Conservation (phyloP, 805 yeast species). For the Debaryomyces castellii region DNA sequence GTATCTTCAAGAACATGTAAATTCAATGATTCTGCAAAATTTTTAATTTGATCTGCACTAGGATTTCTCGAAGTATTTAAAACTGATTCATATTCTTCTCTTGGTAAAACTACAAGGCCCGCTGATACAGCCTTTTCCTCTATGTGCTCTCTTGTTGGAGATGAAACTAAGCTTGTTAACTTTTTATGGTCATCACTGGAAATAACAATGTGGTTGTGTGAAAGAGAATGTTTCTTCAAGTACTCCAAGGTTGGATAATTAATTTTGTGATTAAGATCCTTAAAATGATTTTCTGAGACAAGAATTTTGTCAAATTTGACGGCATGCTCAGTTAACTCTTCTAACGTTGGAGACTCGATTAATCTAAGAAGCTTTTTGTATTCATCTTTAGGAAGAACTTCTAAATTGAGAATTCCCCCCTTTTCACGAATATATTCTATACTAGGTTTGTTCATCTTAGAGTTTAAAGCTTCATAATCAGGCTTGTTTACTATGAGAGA, state of each 20-base stretch:
- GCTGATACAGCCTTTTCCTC: constrained; percentile 14
- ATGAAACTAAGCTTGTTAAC: constrained; percentile 12
- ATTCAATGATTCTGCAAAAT: constrained; percentile 16
- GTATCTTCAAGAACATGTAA: constrained; percentile 15
- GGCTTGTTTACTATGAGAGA: constrained; percentile 17
- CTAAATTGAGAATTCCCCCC: constrained; percentile 9
- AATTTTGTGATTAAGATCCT: neutral
- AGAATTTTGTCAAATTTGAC: constrained; percentile 14
- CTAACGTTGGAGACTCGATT: constrained; percentile 21
- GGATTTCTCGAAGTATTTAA: constrained; percentile 16
- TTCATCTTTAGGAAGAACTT: constrained; percentile 5
- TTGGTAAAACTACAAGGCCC: constrained; percentile 11
- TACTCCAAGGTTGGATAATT: neutral
- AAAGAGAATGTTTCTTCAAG: neutral
- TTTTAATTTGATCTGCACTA: constrained; percentile 15
- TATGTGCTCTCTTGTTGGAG: constrained; percentile 12
- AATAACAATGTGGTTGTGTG: neutral
- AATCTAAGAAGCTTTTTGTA: constrained; percentile 8
- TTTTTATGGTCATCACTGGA: constrained; percentile 9
- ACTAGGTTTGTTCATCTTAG: constrained; percentile 7
- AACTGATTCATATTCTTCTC: constrained; percentile 8
- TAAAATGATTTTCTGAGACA: constrained; percentile 16
- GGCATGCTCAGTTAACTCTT: constrained; percentile 21
- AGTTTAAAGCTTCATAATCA: constrained; percentile 13
- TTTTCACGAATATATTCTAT: constrained; percentile 19